Evolutionary conservation across 495 filamentous ascomycete species (phyloP).

Genomic region (Lasiosphaeria ovina): DNA sequence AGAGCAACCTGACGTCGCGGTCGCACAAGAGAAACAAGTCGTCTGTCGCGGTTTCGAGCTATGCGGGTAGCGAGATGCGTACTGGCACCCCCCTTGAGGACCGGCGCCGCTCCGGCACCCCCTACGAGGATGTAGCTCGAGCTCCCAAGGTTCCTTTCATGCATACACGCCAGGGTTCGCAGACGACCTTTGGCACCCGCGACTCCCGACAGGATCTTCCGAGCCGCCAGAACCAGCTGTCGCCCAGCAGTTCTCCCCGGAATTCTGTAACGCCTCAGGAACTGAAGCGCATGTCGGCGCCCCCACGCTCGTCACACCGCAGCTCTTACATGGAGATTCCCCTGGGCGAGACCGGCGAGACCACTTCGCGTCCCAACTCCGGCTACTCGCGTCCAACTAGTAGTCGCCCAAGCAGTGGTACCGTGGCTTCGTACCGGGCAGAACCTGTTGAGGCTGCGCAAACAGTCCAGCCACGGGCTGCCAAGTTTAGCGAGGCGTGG

Average conservation of each 20-base stretch:
- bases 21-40: constrained; percentile 74
- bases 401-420: constrained; percentile 28
- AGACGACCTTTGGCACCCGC: constrained; percentile 45
- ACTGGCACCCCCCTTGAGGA: constrained; percentile 46
- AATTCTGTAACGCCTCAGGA: constrained; percentile 40
- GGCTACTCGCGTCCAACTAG: constrained; percentile 12
- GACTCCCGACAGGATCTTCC: constrained; percentile 53
- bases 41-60: constrained; percentile 57
- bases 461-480: constrained; percentile 48
- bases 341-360: constrained; percentile 34
- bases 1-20: constrained; percentile 79
- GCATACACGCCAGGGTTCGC: constrained; percentile 65
- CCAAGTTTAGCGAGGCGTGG: constrained; percentile 64
- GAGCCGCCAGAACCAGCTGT: constrained; percentile 49
- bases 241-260: constrained; percentile 45
- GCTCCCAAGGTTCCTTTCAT: constrained; percentile 70
- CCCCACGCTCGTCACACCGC: constrained; percentile 25
- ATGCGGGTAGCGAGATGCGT: constrained; percentile 51
- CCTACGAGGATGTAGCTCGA: constrained; percentile 54
- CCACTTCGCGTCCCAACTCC: constrained; percentile 26
- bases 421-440: constrained; percentile 23
- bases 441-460: constrained; percentile 27
- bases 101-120: constrained; percentile 47
- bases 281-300: constrained; percentile 42
- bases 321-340: constrained; percentile 41